These are phyloP conservation scores for Aspergillus kassunensis DNA, from an alignment of 495 filamentous ascomycete species.

Conservation along the genomic window DNA sequence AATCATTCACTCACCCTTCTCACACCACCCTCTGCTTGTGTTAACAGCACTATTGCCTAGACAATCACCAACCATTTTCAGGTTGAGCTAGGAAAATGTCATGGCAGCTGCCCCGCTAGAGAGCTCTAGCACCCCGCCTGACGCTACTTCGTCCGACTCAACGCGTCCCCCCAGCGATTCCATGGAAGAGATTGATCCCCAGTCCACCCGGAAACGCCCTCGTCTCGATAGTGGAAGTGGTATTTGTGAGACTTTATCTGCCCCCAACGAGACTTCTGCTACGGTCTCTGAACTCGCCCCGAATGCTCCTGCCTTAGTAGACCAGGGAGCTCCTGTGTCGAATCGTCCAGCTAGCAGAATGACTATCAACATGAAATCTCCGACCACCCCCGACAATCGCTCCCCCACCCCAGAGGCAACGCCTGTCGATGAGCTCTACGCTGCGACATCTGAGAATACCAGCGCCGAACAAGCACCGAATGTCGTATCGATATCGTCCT, in stretches of 20 bases:
- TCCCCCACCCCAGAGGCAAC: conserved; percentile 13
- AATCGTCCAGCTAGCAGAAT: conserved; percentile 46
- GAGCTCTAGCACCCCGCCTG: conserved; percentile 45
- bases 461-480: conserved; percentile 22
- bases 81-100: conserved; percentile 35
- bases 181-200: conserved; percentile 54
- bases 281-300: conserved; percentile 19
- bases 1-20: neutral
- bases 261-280: conserved; percentile 29
- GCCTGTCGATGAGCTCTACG: conserved; percentile 12
- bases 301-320: conserved; percentile 30
- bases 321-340: conserved; percentile 31
- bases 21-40: neutral
- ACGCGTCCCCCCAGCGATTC: conserved; percentile 37
- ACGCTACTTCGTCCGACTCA: conserved; percentile 30
- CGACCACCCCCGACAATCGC: conserved; percentile 21
- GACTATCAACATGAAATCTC: conserved; percentile 54
- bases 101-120: conserved; percentile 50
- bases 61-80: neutral
- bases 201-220: conserved; percentile 57
- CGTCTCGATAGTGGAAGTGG: conserved; percentile 56
- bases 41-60: neutral
- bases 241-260: conserved; percentile 42
- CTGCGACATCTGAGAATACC: conserved; percentile 13
- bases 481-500: conserved; percentile 47